These are phyloP conservation scores for Botryotinia calthae DNA, from an alignment of 2,329 filamentous ascomycete genomes.

Conservation along the genomic window DNA sequence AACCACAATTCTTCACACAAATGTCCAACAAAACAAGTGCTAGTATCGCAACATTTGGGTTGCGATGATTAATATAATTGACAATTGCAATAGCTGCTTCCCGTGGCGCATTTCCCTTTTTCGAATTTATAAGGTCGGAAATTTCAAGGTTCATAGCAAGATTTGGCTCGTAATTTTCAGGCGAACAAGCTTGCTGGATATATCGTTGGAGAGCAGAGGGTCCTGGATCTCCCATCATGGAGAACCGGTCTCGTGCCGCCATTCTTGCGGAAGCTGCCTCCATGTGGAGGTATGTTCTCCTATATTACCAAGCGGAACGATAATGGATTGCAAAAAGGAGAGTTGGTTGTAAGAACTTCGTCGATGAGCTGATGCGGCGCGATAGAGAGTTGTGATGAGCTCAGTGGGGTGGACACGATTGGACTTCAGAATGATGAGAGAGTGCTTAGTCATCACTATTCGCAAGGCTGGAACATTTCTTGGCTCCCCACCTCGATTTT, in stretches of 20 bases:
- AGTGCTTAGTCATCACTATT: conserved; percentile 8
- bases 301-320: conserved; percentile 25
- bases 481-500: conserved; percentile 8
- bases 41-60: conserved; percentile 88
- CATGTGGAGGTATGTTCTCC: conserved; percentile 51
- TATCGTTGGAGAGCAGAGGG: conserved; percentile 90
- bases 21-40: conserved; percentile 93
- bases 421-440: conserved; percentile 15
- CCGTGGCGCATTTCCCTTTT: conserved; percentile 92
- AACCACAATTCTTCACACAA: conserved; percentile 99
- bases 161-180: conserved; percentile 97
- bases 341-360: not conserved
- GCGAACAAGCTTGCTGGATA: conserved; percentile 93
- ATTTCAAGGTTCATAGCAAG: conserved; percentile 96
- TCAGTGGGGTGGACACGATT: conserved; percentile 20
- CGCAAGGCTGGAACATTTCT: conserved; percentile 16
- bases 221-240: conserved; percentile 72
- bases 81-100: conserved; percentile 94
- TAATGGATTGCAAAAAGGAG: not conserved
- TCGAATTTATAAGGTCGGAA: conserved; percentile 91
- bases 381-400: conserved; percentile 10
- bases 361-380: conserved; percentile 11
- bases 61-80: conserved; percentile 92
- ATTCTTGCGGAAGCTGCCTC: conserved; percentile 95
- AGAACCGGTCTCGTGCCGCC: conserved; percentile 91